phyloP scores from a whole-genome alignment of 2,329 filamentous ascomycete species.

The Arthrobotrys iridis region DNA sequence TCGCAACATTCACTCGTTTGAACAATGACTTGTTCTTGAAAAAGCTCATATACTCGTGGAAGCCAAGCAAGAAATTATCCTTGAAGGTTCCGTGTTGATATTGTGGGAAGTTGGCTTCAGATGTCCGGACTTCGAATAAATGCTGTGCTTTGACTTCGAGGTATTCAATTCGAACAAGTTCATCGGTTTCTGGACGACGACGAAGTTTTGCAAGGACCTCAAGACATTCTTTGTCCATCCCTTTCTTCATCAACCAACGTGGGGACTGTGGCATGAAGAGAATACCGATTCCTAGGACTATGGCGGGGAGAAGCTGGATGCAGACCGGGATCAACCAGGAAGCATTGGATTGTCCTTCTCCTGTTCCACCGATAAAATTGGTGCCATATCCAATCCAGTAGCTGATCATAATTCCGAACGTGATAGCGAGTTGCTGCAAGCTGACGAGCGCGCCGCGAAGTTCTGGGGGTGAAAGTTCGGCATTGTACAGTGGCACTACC shows the following conservation, averaged over 20 bases:
- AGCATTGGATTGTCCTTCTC: constrained; percentile 62
- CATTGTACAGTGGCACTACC: constrained; percentile 69
- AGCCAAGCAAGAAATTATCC: constrained; percentile 64
- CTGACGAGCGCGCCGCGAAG: constrained; percentile 66
- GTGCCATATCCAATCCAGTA: constrained; percentile 65
- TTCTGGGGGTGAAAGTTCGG: constrained; percentile 65
- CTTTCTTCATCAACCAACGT: constrained; percentile 66
- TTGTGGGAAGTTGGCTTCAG: constrained; percentile 64
- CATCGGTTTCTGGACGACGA: constrained; percentile 65
- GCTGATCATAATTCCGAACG: constrained; percentile 63
- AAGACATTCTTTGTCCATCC: constrained; percentile 65
- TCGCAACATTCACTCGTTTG: constrained; percentile 66
- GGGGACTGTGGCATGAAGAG: constrained; percentile 68
- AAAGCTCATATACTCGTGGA: constrained; percentile 66
- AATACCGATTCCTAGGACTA: constrained; percentile 62
- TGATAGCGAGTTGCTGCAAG: constrained; percentile 62
- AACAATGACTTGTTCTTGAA: constrained; percentile 67
- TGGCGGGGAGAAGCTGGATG: constrained; percentile 63
- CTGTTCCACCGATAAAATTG: constrained; percentile 61
- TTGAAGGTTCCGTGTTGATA: constrained; percentile 60
- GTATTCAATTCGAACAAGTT: constrained; percentile 66
- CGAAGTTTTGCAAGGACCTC: constrained; percentile 65
- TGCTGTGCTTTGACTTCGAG: constrained; percentile 66
- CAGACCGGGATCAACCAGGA: constrained; percentile 64
- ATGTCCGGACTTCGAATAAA: constrained; percentile 62